These are phyloP conservation scores for Rhodotorula mucilaginosa DNA, from an alignment of 1,284 basidiomycete species.

Conservation along the genomic window DNA sequence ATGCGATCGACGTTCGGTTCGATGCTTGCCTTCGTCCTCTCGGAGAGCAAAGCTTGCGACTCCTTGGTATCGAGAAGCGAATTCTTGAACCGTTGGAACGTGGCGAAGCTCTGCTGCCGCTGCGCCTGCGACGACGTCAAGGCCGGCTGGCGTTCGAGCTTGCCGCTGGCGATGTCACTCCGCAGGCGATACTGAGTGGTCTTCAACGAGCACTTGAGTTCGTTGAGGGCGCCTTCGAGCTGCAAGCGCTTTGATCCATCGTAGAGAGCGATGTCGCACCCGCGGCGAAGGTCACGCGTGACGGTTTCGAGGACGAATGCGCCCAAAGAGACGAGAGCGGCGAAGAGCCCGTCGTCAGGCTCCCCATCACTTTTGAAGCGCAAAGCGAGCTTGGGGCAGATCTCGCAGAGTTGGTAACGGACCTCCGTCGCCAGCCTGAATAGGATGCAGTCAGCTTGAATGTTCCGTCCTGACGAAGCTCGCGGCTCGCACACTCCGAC, in stretches of 20 bases:
- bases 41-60: too few species aligned
- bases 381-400: not conserved
- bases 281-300: not conserved
- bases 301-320: not conserved
- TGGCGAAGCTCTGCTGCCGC: too few species aligned
- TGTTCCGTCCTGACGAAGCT: not conserved
- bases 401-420: not conserved
- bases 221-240: not conserved
- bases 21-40: too few species aligned
- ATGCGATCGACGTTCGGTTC: too few species aligned
- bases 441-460: not conserved
- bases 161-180: not conserved
- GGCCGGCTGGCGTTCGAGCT: not conserved
- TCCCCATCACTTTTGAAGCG: not conserved
- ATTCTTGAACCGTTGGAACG: too few species aligned
- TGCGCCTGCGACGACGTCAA: too few species aligned
- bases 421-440: not conserved
- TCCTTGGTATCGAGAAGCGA: too few species aligned
- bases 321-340: too few species aligned
- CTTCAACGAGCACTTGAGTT: not conserved
- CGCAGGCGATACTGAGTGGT: not conserved
- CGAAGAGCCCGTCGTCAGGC: not conserved
- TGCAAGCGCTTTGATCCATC: not conserved
- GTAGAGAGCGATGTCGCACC: not conserved
- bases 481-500: not conserved